These are phyloP conservation scores for Saturnispora mendoncae DNA, from an alignment of 805 yeast species.

Conservation along the genomic window DNA sequence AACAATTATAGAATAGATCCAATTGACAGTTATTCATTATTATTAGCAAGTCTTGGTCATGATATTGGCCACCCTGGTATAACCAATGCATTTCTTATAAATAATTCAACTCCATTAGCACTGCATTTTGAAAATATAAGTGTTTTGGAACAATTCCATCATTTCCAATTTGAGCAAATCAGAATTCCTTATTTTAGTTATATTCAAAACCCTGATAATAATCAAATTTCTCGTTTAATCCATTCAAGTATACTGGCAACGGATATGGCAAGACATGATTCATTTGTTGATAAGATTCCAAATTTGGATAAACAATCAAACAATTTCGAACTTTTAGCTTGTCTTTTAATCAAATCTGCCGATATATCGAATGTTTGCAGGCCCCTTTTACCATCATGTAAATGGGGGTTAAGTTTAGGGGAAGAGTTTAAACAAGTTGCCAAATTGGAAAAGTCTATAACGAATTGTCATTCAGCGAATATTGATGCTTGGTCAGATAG, in stretches of 20 bases:
- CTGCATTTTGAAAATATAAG: conserved; percentile 53
- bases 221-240: conserved; percentile 9
- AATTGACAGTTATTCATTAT: conserved; percentile 46
- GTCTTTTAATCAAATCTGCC: conserved; percentile 82
- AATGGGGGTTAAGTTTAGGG: conserved; percentile 79
- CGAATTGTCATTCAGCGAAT: conserved; percentile 5
- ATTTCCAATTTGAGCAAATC: conserved; percentile 48
- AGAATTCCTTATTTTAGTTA: conserved; percentile 14
- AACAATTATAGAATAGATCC: conserved; percentile 12
- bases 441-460: conserved; percentile 34
- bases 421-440: conserved; percentile 69
- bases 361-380: conserved; percentile 92
- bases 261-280: conserved; percentile 86
- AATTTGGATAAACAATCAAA: conserved; percentile 22
- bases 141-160: conserved; percentile 77
- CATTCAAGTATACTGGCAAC: conserved; percentile 55
- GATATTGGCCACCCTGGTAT: conserved; percentile 96
- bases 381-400: conserved; percentile 61
- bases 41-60: conserved; percentile 85
- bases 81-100: conserved; percentile 64
- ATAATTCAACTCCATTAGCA: conserved; percentile 55
- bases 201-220: background rate
- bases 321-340: conserved; percentile 38
- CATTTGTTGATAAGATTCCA: conserved; percentile 50
- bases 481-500: background rate